Evolutionary conservation across 2,329 filamentous ascomycete species (phyloP).

Genomic region (Anisogramma anomala): DNA sequence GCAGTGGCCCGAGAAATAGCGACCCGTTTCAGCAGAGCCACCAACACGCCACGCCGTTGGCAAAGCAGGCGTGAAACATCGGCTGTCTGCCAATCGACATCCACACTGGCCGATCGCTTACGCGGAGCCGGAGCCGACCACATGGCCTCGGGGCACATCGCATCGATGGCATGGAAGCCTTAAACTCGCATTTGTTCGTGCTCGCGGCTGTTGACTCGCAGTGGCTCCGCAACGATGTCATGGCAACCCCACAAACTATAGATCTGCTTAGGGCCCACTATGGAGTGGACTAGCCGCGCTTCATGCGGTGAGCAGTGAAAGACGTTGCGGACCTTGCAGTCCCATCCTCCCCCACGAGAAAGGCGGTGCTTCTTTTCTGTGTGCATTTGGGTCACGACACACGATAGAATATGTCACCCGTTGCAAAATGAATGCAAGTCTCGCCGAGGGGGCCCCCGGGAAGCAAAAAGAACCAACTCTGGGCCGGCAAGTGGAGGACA

Average conservation of each 20-base stretch:
- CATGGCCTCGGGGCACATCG: too few species aligned
- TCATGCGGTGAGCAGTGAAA: slow-evolving; percentile 5
- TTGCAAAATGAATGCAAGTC: too few species aligned
- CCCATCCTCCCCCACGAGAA: too few species aligned
- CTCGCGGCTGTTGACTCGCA: slow-evolving; percentile 1
- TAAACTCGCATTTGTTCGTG: slow-evolving; percentile 6
- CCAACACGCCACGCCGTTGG: slow-evolving; percentile 5
- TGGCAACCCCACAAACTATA: too few species aligned
- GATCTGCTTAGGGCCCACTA: too few species aligned
- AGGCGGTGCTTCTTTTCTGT: too few species aligned
- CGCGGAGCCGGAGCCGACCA: slow-evolving; percentile 12
- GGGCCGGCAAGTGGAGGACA: too few species aligned
- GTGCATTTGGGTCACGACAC: too few species aligned
- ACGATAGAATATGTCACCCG: too few species aligned
- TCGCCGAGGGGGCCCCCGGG: too few species aligned
- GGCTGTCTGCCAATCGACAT: not conserved
- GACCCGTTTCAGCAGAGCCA: slow-evolving; percentile 9
- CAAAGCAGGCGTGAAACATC: slow-evolving; percentile 11
- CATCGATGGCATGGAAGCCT: slow-evolving; percentile 2
- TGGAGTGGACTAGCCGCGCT: not conserved
- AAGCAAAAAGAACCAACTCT: too few species aligned
- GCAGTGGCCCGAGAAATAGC: not conserved
- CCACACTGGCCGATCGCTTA: slow-evolving; percentile 1
- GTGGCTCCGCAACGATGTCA: slow-evolving; percentile 10
- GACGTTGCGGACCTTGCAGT: too few species aligned